Evolutionary conservation across 2,329 filamentous ascomycete genomes (phyloP).

Genomic region (Colletotrichum tropicale): DNA sequence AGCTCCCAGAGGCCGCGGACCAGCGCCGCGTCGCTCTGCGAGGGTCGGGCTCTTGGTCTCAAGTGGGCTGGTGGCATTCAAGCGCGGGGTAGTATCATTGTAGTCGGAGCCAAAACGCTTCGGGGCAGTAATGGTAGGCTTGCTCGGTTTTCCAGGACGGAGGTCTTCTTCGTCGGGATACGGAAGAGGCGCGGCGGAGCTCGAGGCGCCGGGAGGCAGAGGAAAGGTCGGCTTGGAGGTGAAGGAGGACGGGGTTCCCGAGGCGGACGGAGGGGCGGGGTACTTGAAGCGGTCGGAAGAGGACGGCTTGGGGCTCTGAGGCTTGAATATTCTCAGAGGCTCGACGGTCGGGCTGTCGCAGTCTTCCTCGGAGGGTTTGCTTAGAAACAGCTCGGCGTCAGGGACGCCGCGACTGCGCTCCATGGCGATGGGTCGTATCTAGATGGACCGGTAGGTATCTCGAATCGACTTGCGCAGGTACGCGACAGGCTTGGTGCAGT

Average conservation of each 20-base stretch:
- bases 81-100: constrained; percentile 57
- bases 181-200: constrained; percentile 69
- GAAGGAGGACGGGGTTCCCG: constrained; percentile 43
- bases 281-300: constrained; percentile 53
- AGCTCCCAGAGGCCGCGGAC: constrained; percentile 70
- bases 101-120: constrained; percentile 51
- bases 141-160: constrained; percentile 44
- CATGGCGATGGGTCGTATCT: constrained; percentile 40
- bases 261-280: constrained; percentile 47
- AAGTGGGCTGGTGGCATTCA: constrained; percentile 56
- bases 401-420: constrained; percentile 67
- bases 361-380: constrained; percentile 53
- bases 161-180: constrained; percentile 75
- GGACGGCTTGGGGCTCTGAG: constrained; percentile 66
- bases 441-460: constrained; percentile 15
- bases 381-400: constrained; percentile 85
- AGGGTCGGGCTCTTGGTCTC: constrained; percentile 68
- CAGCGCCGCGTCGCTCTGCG: constrained; percentile 82
- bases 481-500: constrained; percentile 17
- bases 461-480: constrained; percentile 23
- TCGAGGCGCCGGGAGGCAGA: constrained; percentile 71
- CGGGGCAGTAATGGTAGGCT: constrained; percentile 40
- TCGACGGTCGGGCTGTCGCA: constrained; percentile 80
- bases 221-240: constrained; percentile 63
- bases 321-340: constrained; percentile 85